Base-by-base conservation (phyloP, 768 basidiomycete species). In the Psilocybe tampanensis region DNA sequence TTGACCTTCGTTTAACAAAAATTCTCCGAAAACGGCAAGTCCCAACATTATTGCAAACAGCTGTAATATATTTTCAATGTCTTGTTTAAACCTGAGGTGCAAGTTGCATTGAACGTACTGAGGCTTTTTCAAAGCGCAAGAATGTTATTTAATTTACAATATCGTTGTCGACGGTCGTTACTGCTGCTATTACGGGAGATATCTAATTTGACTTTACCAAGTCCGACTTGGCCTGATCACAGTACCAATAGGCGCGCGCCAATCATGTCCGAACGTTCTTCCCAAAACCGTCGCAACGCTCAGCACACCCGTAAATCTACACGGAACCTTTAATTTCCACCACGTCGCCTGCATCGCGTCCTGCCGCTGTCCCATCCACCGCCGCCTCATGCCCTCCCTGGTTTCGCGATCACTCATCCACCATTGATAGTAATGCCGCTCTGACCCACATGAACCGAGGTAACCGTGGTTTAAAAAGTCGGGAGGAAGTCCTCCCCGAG, bases 401-500 rank as follows among this genome's bases (percentile, higher is more conserved):
- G 11, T 62, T 55, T 6, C 79, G 76, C 13, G 81, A 60, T 23
- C 51, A 17, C 51, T 52, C n/a, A 59, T 29, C 70, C 74, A 84
- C 64, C 76, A 85, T 52, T 80, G 75, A 58, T 82, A 83, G 56
- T 83, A 83, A 42, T 70, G 79, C 76, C 76, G 76, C 13, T 69
- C 68, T 1, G 60, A 45, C 9, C 78, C 76, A 44, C 81, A 82
- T 21, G 62, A 61, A 0, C 79, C 79, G 6, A 76, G 69, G 18
- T 62, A 54, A 41, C 68, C 62, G 11, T 64, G 58, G 32, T 67
- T 63, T 45, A 56, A 39, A 44, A 56, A 67, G 32, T 23, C 49
- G 12, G 55, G 50, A 55, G 48, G 44, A 23, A 47, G 29, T 55
- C 64, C 53, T 67, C 36, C 49, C 61, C 47, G 48, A 0, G 53